A percentile compares a stretch with the other conserved stretches of the same genome.
Conservation (phyloP, 257 asterid genomes). For the Verbena officinalis region DNA sequence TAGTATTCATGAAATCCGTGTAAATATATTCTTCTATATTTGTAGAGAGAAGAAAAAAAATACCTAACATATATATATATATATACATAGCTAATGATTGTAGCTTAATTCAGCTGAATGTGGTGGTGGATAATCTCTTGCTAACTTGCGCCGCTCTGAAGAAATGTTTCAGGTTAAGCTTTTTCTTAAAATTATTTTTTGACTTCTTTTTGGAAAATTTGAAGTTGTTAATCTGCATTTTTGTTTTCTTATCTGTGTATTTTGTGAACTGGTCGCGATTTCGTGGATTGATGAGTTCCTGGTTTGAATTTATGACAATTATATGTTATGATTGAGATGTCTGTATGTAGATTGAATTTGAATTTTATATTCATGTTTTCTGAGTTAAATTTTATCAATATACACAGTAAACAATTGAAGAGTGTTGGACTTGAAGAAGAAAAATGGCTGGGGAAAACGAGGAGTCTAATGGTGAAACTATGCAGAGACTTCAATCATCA, state of each 20-base stretch:
- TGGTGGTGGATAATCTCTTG: background rate
- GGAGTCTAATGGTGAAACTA: slow-evolving; percentile 34
- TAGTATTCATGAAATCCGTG: slow-evolving; percentile 49
- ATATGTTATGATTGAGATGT: background rate
- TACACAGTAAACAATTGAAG: background rate
- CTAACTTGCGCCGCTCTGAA: background rate
- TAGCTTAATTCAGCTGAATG: background rate
- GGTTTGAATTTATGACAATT: background rate
- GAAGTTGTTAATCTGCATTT: background rate
- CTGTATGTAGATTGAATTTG: background rate
- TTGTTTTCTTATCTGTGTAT: background rate
- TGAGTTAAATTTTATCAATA: background rate
- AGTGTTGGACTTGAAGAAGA: slow-evolving; percentile 17
- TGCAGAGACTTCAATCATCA: slow-evolving; percentile 55
- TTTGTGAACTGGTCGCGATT: background rate
- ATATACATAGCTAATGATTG: background rate
- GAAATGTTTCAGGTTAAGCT: background rate
- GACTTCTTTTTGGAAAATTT: background rate
- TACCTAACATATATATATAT: background rate
- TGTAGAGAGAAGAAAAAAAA: slow-evolving; percentile 28
- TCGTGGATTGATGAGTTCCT: background rate
- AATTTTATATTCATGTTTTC: slow-evolving; percentile 20
- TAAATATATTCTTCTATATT: slow-evolving; percentile 22
- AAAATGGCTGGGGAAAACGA: slow-evolving; percentile 50
- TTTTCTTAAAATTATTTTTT: too few species aligned